phyloP scores from a whole-genome alignment of 768 basidiomycete genomes.

The Leccinum arenicola region DNA sequence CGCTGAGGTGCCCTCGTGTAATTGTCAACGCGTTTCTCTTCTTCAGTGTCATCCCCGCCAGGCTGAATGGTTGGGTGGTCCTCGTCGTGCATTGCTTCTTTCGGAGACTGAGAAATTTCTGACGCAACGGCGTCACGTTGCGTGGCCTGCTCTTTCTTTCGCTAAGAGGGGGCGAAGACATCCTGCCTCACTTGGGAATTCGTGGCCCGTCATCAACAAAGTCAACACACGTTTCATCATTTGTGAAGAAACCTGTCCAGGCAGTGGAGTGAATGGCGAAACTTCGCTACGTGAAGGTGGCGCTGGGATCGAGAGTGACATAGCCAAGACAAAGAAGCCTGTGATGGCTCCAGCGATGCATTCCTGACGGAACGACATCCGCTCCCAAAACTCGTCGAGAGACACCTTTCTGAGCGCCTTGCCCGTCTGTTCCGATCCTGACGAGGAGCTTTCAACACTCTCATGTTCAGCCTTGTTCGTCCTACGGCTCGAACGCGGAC shows the following conservation, averaged over 20 bases:
- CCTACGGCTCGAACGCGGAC: conserved; percentile 36
- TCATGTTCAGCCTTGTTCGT: conserved; percentile 9
- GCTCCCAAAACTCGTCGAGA: conserved; percentile 91
- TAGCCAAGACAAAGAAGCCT: conserved; percentile 82
- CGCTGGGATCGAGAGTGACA: conserved; percentile 31
- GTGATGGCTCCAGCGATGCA: conserved; percentile 91
- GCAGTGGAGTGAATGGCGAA: conserved; percentile 49
- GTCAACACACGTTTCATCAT: conserved; percentile 69
- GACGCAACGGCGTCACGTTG: too few species aligned
- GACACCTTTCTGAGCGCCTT: conserved; percentile 60
- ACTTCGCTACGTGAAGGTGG: conserved; percentile 19
- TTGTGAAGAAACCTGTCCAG: conserved; percentile 61
- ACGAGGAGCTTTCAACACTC: conserved; percentile 23
- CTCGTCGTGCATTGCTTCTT: too few species aligned
- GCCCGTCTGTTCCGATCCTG: conserved; percentile 36
- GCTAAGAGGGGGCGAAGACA: too few species aligned
- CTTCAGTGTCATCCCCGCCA: too few species aligned
- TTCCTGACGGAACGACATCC: conserved; percentile 95
- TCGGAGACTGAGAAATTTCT: too few species aligned
- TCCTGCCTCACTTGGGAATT: conserved; percentile 76
- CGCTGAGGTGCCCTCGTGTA: too few species aligned
- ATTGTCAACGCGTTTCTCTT: too few species aligned
- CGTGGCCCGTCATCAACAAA: conserved; percentile 68
- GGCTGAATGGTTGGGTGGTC: too few species aligned
- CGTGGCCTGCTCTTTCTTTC: too few species aligned